phyloP scores from a whole-genome alignment of 495 filamentous ascomycete genomes.

The Rhizodiscina lignyota region DNA sequence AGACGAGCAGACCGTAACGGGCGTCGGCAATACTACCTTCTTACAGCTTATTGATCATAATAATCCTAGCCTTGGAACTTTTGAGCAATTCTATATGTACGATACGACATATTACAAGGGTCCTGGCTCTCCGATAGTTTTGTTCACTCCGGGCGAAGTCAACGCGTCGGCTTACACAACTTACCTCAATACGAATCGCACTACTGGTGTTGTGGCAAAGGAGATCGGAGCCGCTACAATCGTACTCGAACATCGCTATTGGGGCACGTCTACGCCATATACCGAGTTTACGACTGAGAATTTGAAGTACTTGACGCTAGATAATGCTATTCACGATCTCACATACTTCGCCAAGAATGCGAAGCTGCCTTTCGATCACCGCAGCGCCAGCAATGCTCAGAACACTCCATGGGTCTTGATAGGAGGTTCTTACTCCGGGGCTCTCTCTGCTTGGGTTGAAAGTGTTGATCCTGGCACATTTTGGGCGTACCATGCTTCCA shows the following conservation, averaged over 20 bases:
- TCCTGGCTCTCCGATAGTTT: conserved; percentile 36
- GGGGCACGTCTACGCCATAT: conserved; percentile 45
- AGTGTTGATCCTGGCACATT: conserved; percentile 41
- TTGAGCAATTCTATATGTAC: no score
- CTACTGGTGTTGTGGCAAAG: conserved; percentile 35
- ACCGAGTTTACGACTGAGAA: conserved; percentile 34
- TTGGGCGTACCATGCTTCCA: no score
- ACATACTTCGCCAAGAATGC: conserved; percentile 45
- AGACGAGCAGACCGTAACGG: no score
- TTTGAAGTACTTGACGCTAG: conserved; percentile 43
- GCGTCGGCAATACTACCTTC: no score
- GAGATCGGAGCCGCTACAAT: conserved; percentile 38
- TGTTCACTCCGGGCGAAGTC: conserved; percentile 44
- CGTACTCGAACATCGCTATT: conserved; percentile 46
- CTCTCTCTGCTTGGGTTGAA: conserved; percentile 46
- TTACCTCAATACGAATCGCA: conserved; percentile 31
- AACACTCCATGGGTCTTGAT: conserved; percentile 46
- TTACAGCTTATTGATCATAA: no score
- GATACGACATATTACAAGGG: no score
- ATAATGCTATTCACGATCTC: conserved; percentile 44
- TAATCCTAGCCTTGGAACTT: no score
- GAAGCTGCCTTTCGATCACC: conserved; percentile 37
- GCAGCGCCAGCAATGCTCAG: conserved; percentile 32
- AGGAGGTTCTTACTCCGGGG: conserved; percentile 51
- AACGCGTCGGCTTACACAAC: conserved; percentile 30